Conservation (phyloP, 2,329 filamentous ascomycete genomes). For the Sporothrix pallida region DNA sequence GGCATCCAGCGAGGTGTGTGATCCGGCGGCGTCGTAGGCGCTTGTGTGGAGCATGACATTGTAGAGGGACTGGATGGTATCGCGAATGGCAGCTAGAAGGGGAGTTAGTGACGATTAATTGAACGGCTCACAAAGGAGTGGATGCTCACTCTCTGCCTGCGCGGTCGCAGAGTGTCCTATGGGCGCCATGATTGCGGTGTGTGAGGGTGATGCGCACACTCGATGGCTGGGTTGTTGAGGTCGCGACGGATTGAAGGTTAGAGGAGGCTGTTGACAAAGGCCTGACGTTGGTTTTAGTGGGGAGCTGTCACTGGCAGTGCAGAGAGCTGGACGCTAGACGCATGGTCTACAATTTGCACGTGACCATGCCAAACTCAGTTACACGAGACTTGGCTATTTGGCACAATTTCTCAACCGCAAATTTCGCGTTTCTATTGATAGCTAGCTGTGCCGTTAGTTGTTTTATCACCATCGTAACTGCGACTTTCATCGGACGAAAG, state of each 20-base stretch:
- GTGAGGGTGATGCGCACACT: not conserved
- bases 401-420: not conserved
- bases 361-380: not conserved
- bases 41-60: conserved; percentile 67
- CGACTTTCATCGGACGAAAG: not conserved
- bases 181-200: conserved; percentile 49
- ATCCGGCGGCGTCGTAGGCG: conserved; percentile 59
- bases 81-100: conserved; percentile 40
- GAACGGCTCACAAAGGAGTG: not conserved
- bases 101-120: not conserved
- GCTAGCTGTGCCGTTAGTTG: not conserved
- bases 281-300: conserved; percentile 7
- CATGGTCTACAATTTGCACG: not conserved
- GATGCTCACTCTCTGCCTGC: conserved; percentile 31
- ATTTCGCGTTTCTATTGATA: not conserved
- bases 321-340: not conserved
- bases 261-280: not conserved
- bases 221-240: not conserved
- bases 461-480: not conserved
- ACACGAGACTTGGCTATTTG: not conserved
- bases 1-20: conserved; percentile 60
- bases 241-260: not conserved
- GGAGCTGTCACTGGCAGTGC: not conserved
- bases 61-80: conserved; percentile 68
- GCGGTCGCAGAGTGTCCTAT: conserved; percentile 41